Percentiles rank a stretch among this genome's conserved stretches.
Evolutionary conservation across 2,329 filamentous ascomycete species (phyloP).

Genomic region (Bipolaris cookei): DNA sequence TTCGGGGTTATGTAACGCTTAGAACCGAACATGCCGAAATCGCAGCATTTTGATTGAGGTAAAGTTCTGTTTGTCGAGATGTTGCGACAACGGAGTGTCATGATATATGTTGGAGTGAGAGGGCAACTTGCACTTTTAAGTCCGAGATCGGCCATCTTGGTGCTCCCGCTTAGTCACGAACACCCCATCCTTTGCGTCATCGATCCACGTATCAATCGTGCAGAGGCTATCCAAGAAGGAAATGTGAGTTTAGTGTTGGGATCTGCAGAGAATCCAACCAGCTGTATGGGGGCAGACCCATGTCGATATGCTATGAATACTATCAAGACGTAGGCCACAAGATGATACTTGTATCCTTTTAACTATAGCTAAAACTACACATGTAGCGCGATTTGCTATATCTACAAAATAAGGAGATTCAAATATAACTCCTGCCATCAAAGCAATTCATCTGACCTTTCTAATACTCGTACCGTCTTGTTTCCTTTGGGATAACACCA

Average conservation of each 20-base stretch:
- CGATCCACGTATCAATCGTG: background rate
- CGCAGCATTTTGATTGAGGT: background rate
- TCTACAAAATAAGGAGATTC: too few species aligned
- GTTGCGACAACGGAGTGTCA: slow-evolving; percentile 2
- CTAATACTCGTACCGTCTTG: too few species aligned
- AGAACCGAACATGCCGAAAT: slow-evolving; percentile 1
- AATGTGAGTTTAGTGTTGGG: background rate
- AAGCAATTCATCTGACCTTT: too few species aligned
- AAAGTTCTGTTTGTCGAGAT: background rate
- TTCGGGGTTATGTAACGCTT: background rate
- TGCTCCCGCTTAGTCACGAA: slow-evolving; percentile 10
- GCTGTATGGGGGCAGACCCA: too few species aligned
- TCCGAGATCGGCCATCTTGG: slow-evolving; percentile 18
- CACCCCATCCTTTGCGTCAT: background rate
- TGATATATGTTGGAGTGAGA: background rate
- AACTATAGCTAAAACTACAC: too few species aligned
- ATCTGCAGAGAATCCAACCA: too few species aligned
- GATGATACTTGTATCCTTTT: background rate
- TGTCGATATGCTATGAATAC: too few species aligned
- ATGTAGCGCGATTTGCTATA: too few species aligned
- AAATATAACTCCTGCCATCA: too few species aligned
- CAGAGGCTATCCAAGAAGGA: too few species aligned
- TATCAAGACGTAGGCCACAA: too few species aligned
- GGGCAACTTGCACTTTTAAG: background rate
- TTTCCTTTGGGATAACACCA: too few species aligned